phyloP scores from a whole-genome alignment of 345 rosid genomes.

The Salix purpurea region DNA sequence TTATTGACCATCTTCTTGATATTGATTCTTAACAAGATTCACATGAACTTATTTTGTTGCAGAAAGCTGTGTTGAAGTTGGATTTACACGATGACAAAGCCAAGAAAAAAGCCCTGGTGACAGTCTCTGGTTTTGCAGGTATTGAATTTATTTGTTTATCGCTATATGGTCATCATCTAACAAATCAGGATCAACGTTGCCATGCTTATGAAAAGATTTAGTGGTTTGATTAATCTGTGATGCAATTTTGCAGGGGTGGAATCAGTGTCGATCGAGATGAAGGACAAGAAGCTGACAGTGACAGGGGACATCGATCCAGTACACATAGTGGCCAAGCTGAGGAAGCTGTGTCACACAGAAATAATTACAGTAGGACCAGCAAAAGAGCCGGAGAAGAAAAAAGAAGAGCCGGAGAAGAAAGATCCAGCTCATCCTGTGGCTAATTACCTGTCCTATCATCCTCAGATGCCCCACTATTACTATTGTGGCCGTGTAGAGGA shows the following conservation, averaged over 20 bases:
- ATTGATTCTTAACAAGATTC: neutral
- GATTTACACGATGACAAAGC: conserved; percentile 18
- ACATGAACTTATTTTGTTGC: neutral
- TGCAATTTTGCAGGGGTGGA: conserved; percentile 35
- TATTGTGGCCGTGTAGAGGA: too few species aligned
- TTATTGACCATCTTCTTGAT: neutral
- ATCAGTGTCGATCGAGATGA: conserved; percentile 50
- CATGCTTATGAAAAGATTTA: too few species aligned
- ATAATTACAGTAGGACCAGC: conserved; percentile 12
- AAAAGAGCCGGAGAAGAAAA: too few species aligned
- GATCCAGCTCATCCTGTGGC: too few species aligned
- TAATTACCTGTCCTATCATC: too few species aligned
- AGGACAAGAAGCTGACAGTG: conserved; percentile 56
- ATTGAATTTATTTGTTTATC: neutral
- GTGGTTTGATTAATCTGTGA: neutral
- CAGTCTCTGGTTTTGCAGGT: conserved; percentile 32
- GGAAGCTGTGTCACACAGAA: neutral
- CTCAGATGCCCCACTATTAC: too few species aligned
- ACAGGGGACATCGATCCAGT: conserved; percentile 46
- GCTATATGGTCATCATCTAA: neutral
- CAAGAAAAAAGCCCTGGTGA: conserved; percentile 32
- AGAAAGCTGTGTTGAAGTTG: conserved; percentile 25
- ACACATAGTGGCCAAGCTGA: too few species aligned
- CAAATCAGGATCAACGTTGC: too few species aligned
- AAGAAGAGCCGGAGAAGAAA: neutral